A percentile compares a stretch with the other conserved stretches of the same genome.
Evolutionary conservation across 2,329 filamentous ascomycete species (phyloP).

Genomic region (Aspergillus sp.): DNA sequence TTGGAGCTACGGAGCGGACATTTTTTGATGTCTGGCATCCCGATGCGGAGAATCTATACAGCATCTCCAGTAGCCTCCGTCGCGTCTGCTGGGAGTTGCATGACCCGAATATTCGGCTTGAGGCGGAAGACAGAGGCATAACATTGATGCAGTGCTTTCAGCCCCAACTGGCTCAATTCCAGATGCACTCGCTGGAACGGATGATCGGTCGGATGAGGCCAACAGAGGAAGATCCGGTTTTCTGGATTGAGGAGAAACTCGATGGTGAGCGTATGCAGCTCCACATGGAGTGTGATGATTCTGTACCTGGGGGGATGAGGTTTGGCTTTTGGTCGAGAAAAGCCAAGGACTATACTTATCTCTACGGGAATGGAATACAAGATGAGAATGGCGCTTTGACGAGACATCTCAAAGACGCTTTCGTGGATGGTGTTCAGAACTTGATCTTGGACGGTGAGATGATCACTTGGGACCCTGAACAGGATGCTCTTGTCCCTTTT

Average conservation of each 20-base stretch:
- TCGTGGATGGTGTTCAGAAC: conserved; percentile 71
- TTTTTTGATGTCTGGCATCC: conserved; percentile 79
- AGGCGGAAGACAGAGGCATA: conserved; percentile 70
- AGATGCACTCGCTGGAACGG: conserved; percentile 74
- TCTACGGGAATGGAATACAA: conserved; percentile 75
- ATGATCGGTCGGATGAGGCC: conserved; percentile 67
- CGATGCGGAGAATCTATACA: conserved; percentile 74
- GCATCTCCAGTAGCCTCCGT: conserved; percentile 82
- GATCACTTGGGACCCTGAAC: conserved; percentile 92
- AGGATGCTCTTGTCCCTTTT: conserved; percentile 81
- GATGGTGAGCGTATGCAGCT: conserved; percentile 97
- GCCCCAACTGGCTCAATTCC: conserved; percentile 89
- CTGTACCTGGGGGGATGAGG: conserved; percentile 61
- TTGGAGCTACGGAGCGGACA: conserved; percentile 79
- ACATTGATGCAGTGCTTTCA: conserved; percentile 92
- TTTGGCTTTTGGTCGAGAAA: conserved; percentile 95
- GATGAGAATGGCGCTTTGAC: conserved; percentile 76
- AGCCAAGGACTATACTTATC: conserved; percentile 91
- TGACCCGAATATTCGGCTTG: conserved; percentile 66
- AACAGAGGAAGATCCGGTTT: conserved; percentile 67
- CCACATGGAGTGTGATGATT: conserved; percentile 74
- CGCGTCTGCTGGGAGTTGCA: conserved; percentile 92
- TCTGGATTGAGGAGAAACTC: conserved; percentile 97
- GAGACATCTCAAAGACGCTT: conserved; percentile 71
- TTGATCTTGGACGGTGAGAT: conserved; percentile 96